Evolutionary conservation across 1,284 basidiomycete species (phyloP).

Genomic region (Volvariella surrecta): DNA sequence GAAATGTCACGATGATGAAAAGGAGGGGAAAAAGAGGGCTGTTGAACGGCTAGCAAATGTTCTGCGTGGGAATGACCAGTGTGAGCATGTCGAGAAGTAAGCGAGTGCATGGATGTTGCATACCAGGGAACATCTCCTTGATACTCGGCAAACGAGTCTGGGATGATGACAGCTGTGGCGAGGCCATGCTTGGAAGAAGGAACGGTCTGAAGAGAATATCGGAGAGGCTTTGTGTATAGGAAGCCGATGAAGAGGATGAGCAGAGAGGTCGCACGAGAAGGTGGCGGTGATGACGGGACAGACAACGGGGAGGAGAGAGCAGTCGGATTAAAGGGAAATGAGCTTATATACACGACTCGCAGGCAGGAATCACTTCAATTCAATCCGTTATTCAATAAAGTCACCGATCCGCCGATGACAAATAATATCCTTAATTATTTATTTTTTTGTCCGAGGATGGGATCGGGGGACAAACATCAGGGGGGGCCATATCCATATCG

Average conservation of each 20-base stretch:
- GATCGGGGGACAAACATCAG: too few relatives aligned
- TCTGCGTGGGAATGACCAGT: conserved; percentile 12
- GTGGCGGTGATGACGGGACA: too few relatives aligned
- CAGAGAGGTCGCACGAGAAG: too few relatives aligned
- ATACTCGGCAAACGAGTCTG: conserved; percentile 34
- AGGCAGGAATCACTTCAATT: too few relatives aligned
- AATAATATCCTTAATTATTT: too few relatives aligned
- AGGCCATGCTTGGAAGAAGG: background rate
- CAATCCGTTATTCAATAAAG: too few relatives aligned
- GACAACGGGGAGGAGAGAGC: too few relatives aligned
- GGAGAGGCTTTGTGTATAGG: background rate
- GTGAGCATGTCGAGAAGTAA: background rate
- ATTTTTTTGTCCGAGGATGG: too few relatives aligned
- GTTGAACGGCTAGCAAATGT: conserved; percentile 12
- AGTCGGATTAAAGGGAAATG: too few relatives aligned
- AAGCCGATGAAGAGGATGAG: conserved; percentile 1
- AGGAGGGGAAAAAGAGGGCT: conserved; percentile 7
- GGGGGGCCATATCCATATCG: too few relatives aligned
- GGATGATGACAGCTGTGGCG: conserved; percentile 7
- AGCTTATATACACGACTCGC: too few relatives aligned
- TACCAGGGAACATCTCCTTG: conserved; percentile 50
- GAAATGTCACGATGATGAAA: background rate
- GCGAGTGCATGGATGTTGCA: conserved; percentile 7
- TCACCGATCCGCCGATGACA: too few relatives aligned
- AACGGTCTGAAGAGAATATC: background rate